Evolutionary conservation across 2,329 filamentous ascomycete genomes (phyloP).

Genomic region (Talaromyces sp.): DNA sequence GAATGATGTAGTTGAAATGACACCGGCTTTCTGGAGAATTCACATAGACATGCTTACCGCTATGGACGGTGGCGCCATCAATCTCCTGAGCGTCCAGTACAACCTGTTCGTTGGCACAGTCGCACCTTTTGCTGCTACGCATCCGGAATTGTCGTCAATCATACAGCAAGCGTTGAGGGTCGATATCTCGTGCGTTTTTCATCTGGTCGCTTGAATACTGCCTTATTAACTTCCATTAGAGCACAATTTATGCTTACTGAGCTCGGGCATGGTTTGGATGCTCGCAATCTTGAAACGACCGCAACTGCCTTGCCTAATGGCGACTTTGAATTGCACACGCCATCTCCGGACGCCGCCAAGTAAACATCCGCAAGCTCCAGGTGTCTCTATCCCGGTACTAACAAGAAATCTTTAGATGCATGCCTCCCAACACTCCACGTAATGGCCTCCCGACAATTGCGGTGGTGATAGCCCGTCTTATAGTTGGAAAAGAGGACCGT

Average conservation of each 20-base stretch:
- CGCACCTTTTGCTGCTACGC: constrained; percentile 13
- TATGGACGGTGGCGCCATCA: constrained; percentile 14
- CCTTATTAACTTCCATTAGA: not conserved
- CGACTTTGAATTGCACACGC: constrained; percentile 9
- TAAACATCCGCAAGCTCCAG: not conserved
- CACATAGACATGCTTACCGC: constrained; percentile 14
- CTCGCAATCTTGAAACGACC: constrained; percentile 19
- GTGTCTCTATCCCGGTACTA: not conserved
- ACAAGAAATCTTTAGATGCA: constrained; percentile 19
- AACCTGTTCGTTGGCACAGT: constrained; percentile 20
- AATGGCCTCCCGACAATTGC: constrained; percentile 20
- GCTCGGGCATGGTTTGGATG: constrained; percentile 19
- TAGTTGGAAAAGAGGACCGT: constrained; percentile 21
- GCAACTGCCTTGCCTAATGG: constrained; percentile 16
- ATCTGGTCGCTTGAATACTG: not conserved
- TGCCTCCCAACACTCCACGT: constrained; percentile 23
- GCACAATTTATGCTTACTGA: constrained; percentile 20
- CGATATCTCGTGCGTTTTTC: not conserved
- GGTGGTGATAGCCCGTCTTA: constrained; percentile 24
- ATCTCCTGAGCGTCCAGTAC: constrained; percentile 13
- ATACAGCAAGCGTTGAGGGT: not conserved
- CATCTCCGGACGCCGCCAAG: not conserved
- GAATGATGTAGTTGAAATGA: not conserved
- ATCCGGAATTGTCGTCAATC: not conserved
- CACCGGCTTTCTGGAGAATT: constrained; percentile 23